Conservation (phyloP, 352 stramenopile species). For the Pilasporangium apinafurcum region DNA sequence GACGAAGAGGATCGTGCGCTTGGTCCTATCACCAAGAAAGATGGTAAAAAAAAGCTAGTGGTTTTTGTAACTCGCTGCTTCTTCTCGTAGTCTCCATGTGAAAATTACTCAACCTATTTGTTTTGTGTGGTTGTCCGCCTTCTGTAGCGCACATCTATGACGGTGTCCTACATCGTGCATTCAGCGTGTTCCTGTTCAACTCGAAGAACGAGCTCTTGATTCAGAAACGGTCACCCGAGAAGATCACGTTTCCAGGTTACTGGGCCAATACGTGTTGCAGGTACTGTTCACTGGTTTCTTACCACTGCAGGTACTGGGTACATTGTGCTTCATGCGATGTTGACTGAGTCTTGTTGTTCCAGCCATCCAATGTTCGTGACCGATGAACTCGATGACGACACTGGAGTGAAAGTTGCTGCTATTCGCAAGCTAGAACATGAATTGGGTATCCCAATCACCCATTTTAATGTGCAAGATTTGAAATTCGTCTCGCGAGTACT, state of each 20-base stretch:
- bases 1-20: constrained; percentile 78
- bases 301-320: no score
- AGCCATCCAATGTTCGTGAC: constrained; percentile 94
- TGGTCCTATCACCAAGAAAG: constrained; percentile 85
- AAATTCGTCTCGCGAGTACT: constrained; percentile 97
- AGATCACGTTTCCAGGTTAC: constrained; percentile 99
- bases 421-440: constrained; percentile 98
- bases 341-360: no score
- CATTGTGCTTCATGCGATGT: no score
- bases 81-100: no score
- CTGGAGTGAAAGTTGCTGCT: constrained; percentile 90
- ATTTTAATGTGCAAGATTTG: constrained; percentile 85
- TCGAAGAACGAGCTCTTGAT: constrained; percentile 80
- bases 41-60: constrained; percentile 40
- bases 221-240: constrained; percentile 90
- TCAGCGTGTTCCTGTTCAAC: constrained; percentile 87
- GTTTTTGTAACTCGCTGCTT: neutral
- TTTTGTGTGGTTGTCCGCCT: constrained; percentile 1
- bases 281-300: constrained; percentile 18
- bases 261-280: constrained; percentile 99
- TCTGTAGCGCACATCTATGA: constrained; percentile 62
- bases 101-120: no score
- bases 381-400: constrained; percentile 75
- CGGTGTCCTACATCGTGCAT: constrained; percentile 74
- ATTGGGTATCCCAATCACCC: constrained; percentile 89